Evolutionary conservation across 345 rosid genomes (phyloP).

Genomic region (Rubroshorea leprosula): DNA sequence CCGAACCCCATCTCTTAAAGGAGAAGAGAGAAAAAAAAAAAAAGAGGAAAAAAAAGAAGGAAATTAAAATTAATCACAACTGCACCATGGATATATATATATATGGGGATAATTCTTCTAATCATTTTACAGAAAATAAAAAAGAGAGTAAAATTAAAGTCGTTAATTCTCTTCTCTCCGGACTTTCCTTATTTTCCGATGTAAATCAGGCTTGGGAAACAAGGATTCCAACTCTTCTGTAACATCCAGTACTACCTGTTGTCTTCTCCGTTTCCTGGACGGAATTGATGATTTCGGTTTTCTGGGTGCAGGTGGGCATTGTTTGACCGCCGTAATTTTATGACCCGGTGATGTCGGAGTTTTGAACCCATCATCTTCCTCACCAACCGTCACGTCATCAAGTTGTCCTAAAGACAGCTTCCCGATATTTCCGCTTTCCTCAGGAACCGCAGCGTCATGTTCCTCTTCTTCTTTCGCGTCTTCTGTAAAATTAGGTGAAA

Average conservation of each 20-base stretch:
- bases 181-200: constrained; percentile 53
- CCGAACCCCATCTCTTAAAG: constrained; percentile 9
- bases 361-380: constrained; percentile 45
- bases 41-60: neutral
- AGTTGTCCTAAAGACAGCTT: neutral
- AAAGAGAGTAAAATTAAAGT: neutral
- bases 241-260: constrained; percentile 30
- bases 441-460: neutral
- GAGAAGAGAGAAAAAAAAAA: neutral
- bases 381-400: neutral
- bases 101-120: neutral
- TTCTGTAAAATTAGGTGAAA: no score
- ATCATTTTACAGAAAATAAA: constrained; percentile 1
- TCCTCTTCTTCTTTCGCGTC: constrained; percentile 1
- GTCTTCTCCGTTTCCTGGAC: constrained; percentile 29
- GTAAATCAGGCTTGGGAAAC: constrained; percentile 30
- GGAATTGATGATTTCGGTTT: constrained; percentile 11
- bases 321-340: constrained; percentile 34
- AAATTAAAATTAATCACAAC: neutral
- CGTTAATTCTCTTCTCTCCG: constrained; percentile 26
- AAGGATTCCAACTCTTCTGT: constrained; percentile 41
- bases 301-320: constrained; percentile 58
- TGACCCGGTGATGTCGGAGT: constrained; percentile 52
- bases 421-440: neutral
- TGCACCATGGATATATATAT: neutral